Base-by-base conservation (phyloP, 306 rosid genomes). In the Castanopsis chinensis region DNA sequence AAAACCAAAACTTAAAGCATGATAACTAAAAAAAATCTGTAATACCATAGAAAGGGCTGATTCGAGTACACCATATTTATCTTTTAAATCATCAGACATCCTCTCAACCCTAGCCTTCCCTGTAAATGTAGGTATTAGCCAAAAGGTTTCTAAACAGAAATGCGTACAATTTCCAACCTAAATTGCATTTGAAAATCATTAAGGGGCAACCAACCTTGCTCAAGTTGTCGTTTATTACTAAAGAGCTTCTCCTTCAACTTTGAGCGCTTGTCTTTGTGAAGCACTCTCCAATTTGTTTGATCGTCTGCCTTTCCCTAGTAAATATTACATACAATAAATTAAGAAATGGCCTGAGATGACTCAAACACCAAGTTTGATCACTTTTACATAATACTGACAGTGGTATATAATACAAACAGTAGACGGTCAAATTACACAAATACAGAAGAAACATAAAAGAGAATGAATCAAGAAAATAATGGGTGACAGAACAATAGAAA, bases 281-380 rank as follows among this genome's bases (percentile, higher is more conserved):
- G 90, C 75, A 90, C 86, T 80, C 92, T 91, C 98, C 98, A 95
- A 78, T 90, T 89, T 59, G 59, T 84, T 78, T 91, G 97, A 86
- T 93, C 97, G 77, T 95, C 98, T 23, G 89, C 97, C 86, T 89
- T 95, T 69, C 96, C 97, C 99, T 95, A 75, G 43, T 5, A 53
- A 85, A 81, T 76, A 79, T 59, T 45, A 82, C 56, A 27, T 51
- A 73, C 35, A 80, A 72, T 68, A 54, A 68, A 76, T 80, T 75
- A 84, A 25, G 68, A 71, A 32, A 71, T 58, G 61, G 49, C 30
- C 20, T 79, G 37, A 41, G 77, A 54, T 77, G 18, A 61, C 74
- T 71, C 45, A 77, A 72, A 71, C 55, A 77, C n/a, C 27, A 52
- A 43, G 41, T 23, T 63, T 72, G 41, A 28, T 54, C 60, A 54